A percentile compares a stretch with the other conserved stretches of the same genome.
Conservation (phyloP, 2,329 filamentous ascomycete species). For the Venturia asperata region DNA sequence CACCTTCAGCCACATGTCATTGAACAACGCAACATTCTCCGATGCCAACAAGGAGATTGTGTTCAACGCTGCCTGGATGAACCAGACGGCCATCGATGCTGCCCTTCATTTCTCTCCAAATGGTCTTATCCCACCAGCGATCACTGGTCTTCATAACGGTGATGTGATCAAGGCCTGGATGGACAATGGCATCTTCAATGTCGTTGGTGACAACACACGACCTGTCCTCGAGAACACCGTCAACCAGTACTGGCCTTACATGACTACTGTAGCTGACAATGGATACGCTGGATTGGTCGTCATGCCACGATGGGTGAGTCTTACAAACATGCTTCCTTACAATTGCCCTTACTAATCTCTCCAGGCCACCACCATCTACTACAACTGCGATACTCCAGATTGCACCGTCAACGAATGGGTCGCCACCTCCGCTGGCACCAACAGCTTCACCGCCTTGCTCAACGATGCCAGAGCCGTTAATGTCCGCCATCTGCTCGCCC, state of each 20-base stretch:
- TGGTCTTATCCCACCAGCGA: constrained; percentile 17
- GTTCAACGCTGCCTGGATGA: constrained; percentile 15
- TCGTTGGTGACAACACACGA: constrained; percentile 16
- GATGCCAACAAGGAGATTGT: constrained; percentile 17
- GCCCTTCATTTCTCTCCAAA: constrained; percentile 15
- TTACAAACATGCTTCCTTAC: background rate
- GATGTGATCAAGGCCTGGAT: constrained; percentile 18
- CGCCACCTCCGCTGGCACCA: constrained; percentile 4
- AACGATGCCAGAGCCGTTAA: background rate
- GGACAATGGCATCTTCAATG: constrained; percentile 15
- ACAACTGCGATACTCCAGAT: constrained; percentile 15
- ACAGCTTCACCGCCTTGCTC: constrained; percentile 1
- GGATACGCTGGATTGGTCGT: constrained; percentile 15
- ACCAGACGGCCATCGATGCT: background rate
- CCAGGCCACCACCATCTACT: constrained; percentile 13
- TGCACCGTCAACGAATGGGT: constrained; percentile 15
- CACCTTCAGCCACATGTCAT: constrained; percentile 10
- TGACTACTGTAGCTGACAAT: constrained; percentile 7
- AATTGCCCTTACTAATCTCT: background rate
- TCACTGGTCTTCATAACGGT: constrained; percentile 17
- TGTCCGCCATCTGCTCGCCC: constrained; percentile 3
- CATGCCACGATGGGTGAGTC: constrained; percentile 24
- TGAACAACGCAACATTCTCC: constrained; percentile 15
- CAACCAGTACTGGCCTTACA: constrained; percentile 16
- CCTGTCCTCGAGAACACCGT: constrained; percentile 5